These are phyloP conservation scores for Trichophyton benhamiae DNA, from an alignment of 2,329 filamentous ascomycete genomes.

Conservation along the genomic window DNA sequence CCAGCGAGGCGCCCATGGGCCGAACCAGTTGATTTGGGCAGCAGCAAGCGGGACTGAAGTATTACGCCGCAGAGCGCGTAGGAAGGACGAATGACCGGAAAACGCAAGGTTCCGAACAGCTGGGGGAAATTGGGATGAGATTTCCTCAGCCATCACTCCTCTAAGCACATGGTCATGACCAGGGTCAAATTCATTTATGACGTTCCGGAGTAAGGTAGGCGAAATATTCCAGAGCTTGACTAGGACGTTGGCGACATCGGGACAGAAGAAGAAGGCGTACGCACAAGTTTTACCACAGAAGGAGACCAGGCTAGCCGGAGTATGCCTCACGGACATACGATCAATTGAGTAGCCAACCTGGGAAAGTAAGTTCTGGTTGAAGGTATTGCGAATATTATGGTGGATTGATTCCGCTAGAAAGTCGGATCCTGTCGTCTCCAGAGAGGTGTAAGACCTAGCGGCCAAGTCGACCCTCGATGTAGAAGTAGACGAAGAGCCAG, in stretches of 20 bases:
- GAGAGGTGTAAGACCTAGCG: slow-evolving; percentile 44
- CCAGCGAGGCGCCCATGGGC: slow-evolving; percentile 76
- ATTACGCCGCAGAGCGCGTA: slow-evolving; percentile 50
- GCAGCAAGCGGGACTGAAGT: slow-evolving; percentile 56
- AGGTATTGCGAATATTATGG: slow-evolving; percentile 81
- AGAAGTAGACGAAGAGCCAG: slow-evolving; percentile 38
- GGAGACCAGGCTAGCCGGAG: slow-evolving; percentile 58
- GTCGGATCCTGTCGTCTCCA: slow-evolving; percentile 48
- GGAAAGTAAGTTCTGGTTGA: slow-evolving; percentile 64
- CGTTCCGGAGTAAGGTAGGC: slow-evolving; percentile 55
- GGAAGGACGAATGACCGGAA: slow-evolving; percentile 47
- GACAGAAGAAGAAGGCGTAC: slow-evolving; percentile 87
- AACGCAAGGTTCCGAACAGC: slow-evolving; percentile 51
- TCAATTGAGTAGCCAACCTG: slow-evolving; percentile 83
- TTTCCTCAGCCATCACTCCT: slow-evolving; percentile 43
- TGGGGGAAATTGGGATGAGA: slow-evolving; percentile 58
- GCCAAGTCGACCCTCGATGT: slow-evolving; percentile 26
- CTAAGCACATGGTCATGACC: slow-evolving; percentile 42
- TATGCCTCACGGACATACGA: slow-evolving; percentile 70
- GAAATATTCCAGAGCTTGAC: slow-evolving; percentile 68
- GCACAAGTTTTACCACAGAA: slow-evolving; percentile 86
- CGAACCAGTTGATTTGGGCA: slow-evolving; percentile 68
- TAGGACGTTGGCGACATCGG: slow-evolving; percentile 71
- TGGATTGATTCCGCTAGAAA: slow-evolving; percentile 66
- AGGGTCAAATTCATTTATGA: slow-evolving; percentile 57